Evolutionary conservation across 2,329 filamentous ascomycete genomes (phyloP).

Genomic region (Aaosphaeria arxii): DNA sequence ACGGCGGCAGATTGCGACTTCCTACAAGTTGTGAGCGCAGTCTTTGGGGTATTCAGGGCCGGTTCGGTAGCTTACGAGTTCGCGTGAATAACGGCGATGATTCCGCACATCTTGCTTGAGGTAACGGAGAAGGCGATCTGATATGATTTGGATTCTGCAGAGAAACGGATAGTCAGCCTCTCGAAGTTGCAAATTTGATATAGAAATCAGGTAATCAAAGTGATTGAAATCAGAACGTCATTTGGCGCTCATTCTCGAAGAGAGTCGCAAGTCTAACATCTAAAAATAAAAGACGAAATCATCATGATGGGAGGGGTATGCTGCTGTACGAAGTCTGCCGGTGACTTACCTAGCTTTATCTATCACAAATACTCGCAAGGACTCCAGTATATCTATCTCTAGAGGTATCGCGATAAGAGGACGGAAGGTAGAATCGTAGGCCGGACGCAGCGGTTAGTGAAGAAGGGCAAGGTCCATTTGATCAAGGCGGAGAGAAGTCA

Average conservation of each 20-base stretch:
- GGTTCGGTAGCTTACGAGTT: conserved; percentile 32
- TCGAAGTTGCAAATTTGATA: too few species aligned
- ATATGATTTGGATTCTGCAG: conserved; percentile 6
- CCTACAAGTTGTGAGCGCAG: conserved; percentile 11
- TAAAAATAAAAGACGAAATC: conserved; percentile 33
- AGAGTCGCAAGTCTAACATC: conserved; percentile 41
- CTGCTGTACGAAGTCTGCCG: too few species aligned
- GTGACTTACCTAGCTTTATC: background rate
- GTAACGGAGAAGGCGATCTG: conserved; percentile 2
- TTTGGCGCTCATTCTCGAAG: conserved; percentile 30
- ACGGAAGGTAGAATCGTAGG: too few species aligned
- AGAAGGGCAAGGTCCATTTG: conserved; percentile 9
- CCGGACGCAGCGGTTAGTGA: conserved; percentile 5
- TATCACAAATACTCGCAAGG: too few species aligned
- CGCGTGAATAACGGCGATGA: conserved; percentile 49
- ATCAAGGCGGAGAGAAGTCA: conserved; percentile 3
- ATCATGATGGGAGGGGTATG: conserved; percentile 20
- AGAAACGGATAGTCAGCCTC: too few species aligned
- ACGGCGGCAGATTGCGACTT: conserved; percentile 39
- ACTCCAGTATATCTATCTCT: too few species aligned
- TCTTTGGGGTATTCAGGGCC: conserved; percentile 2
- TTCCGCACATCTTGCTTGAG: conserved; percentile 47
- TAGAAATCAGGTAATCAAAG: conserved; percentile 1
- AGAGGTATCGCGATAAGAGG: background rate
- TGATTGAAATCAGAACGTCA: conserved; percentile 31